phyloP scores from a whole-genome alignment of 2,329 filamentous ascomycete genomes.

The Aureobasidium lini region DNA sequence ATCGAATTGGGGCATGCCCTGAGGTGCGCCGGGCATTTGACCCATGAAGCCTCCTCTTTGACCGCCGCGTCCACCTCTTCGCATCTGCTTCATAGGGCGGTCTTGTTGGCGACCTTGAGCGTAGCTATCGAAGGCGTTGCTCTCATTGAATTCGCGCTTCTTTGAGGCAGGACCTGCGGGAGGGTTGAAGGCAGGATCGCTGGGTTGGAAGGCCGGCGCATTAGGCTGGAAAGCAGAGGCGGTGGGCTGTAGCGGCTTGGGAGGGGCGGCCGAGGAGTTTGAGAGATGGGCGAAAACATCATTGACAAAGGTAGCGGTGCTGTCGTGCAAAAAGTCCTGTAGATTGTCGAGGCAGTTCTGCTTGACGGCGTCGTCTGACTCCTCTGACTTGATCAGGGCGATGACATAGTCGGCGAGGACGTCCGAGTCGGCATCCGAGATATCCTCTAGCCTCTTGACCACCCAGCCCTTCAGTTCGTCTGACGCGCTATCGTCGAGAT shows the following conservation, averaged over 20 bases:
- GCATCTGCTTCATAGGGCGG: constrained; percentile 52
- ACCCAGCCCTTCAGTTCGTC: constrained; percentile 67
- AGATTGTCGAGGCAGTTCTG: constrained; percentile 64
- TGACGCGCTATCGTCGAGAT: constrained; percentile 47
- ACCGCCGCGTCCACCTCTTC: constrained; percentile 45
- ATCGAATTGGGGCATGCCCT: constrained; percentile 48
- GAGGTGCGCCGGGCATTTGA: constrained; percentile 30
- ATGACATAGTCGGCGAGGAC: constrained; percentile 81
- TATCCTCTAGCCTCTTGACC: constrained; percentile 67
- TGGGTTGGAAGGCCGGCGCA: constrained; percentile 2
- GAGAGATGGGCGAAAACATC: constrained; percentile 63
- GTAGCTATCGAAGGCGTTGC: constrained; percentile 31
- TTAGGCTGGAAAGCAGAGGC: constrained; percentile 8
- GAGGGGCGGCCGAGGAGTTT: constrained; percentile 33
- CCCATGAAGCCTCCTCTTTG: constrained; percentile 17
- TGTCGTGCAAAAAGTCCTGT: constrained; percentile 66
- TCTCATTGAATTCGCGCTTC: constrained; percentile 53
- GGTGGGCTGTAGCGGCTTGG: constrained; percentile 6
- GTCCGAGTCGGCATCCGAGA: constrained; percentile 72
- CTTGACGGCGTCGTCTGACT: constrained; percentile 55
- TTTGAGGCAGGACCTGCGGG: constrained; percentile 29
- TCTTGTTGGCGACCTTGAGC: constrained; percentile 26
- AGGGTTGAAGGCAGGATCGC: constrained; percentile 19
- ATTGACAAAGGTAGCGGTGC: constrained; percentile 52
- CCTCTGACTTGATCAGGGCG: constrained; percentile 65